These are phyloP conservation scores for Coemansia sp. DNA, from an alignment of 192 early-diverging fungal genomes.

Conservation along the genomic window DNA sequence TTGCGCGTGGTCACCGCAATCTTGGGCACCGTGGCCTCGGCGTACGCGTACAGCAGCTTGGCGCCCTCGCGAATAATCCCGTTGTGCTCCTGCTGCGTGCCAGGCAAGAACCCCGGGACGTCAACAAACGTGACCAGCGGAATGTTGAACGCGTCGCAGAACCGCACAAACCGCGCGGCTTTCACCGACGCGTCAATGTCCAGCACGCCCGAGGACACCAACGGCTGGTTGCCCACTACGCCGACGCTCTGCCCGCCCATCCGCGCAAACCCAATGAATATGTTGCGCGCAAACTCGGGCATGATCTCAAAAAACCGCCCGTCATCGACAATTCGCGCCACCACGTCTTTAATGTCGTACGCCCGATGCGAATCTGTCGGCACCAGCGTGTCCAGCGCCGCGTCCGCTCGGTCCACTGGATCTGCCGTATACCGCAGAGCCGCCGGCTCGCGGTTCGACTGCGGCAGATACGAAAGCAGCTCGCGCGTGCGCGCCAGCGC, in stretches of 20 bases:
- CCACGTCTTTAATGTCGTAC: conserved; percentile 92
- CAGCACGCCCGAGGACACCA: conserved; percentile 90
- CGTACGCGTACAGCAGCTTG: conserved; percentile 93
- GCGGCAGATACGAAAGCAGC: conserved; percentile 82
- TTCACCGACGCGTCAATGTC: conserved; percentile 95
- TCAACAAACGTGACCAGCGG: conserved; percentile 92
- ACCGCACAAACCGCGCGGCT: conserved; percentile 92
- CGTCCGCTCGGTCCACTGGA: conserved; percentile 63
- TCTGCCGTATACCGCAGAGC: conserved; percentile 65
- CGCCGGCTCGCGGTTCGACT: conserved; percentile 71
- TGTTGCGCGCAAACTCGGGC: conserved; percentile 90
- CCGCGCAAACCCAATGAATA: conserved; percentile 84
- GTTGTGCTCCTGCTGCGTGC: conserved; percentile 88
- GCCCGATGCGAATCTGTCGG: conserved; percentile 85
- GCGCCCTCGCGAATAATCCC: conserved; percentile 97
- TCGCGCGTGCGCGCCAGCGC: conserved; percentile 75
- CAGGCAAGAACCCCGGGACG: conserved; percentile 95
- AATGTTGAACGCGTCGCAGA: conserved; percentile 95
- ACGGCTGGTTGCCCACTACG: conserved; percentile 92
- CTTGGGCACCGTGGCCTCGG: conserved; percentile 96
- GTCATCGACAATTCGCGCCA: conserved; percentile 78
- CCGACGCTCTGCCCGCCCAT: conserved; percentile 81
- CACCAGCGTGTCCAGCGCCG: conserved; percentile 80
- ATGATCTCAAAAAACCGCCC: conserved; percentile 86
- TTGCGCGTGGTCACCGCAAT: conserved; percentile 92